phyloP scores from a whole-genome alignment of 2,329 filamentous ascomycete genomes.

The Huntiella savannae region DNA sequence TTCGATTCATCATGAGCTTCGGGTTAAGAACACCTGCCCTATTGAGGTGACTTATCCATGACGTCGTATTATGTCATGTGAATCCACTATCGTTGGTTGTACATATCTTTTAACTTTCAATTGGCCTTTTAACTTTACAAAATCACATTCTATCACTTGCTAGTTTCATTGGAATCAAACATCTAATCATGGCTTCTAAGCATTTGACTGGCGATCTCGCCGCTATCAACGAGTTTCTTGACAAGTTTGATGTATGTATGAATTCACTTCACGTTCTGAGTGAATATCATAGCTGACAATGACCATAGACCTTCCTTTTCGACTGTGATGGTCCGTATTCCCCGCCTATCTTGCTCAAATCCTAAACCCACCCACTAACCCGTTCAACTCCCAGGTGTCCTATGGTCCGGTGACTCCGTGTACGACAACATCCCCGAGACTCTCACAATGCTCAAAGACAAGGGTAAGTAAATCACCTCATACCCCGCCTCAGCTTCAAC shows the following conservation, averaged over 20 bases:
- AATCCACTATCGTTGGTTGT: too few species aligned
- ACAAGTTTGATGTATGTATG: conserved; percentile 69
- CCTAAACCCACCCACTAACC: neutral
- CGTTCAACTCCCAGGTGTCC: conserved; percentile 43
- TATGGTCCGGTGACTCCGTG: conserved; percentile 88
- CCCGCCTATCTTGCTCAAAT: too few species aligned
- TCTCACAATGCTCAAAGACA: conserved; percentile 59
- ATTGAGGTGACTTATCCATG: too few species aligned
- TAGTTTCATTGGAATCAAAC: neutral
- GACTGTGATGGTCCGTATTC: conserved; percentile 62
- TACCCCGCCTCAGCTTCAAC: conserved; percentile 4
- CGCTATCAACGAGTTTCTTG: conserved; percentile 66
- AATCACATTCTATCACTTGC: neutral
- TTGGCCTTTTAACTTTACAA: neutral
- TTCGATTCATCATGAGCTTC: too few species aligned
- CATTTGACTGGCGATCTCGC: conserved; percentile 63
- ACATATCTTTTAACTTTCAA: neutral
- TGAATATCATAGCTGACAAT: conserved; percentile 10
- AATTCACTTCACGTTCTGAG: neutral
- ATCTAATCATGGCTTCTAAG: conserved; percentile 23
- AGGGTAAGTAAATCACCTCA: conserved; percentile 33
- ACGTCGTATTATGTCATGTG: too few species aligned
- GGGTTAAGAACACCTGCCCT: too few species aligned
- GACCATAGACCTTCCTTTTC: conserved; percentile 62
- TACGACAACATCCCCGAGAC: conserved; percentile 77